phyloP scores from a whole-genome alignment of 2,329 filamentous ascomycete species.

The Talaromyces pinophilus region DNA sequence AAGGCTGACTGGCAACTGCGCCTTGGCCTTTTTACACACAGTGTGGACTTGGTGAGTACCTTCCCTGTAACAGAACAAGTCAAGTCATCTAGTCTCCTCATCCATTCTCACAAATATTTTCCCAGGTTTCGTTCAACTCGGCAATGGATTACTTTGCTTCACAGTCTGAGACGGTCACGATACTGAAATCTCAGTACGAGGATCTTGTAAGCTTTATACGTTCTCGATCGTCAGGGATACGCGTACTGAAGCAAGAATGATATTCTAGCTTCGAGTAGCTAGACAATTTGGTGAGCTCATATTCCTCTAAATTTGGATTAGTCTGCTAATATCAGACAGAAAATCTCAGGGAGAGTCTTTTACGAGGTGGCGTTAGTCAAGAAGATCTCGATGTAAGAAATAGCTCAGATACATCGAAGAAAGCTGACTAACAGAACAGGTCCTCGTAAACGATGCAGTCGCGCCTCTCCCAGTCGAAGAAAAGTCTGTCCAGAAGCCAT shows the following conservation, averaged over 20 bases:
- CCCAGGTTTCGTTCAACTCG: neutral
- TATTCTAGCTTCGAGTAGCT: conserved; percentile 30
- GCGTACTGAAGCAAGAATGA: neutral
- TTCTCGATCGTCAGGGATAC: neutral
- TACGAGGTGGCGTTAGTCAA: conserved; percentile 52
- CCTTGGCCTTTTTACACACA: neutral
- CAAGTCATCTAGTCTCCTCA: neutral
- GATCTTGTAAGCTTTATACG: conserved; percentile 51
- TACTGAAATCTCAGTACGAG: conserved; percentile 64
- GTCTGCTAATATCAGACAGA: conserved; percentile 34
- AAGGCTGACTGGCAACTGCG: neutral
- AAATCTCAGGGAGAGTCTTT: conserved; percentile 51
- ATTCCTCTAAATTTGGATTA: neutral
- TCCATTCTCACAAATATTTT: neutral
- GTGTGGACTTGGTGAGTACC: conserved; percentile 5
- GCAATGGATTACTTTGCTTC: neutral
- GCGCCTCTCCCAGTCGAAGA: neutral
- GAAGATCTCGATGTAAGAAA: conserved; percentile 51
- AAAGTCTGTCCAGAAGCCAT: neutral
- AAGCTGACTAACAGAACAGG: neutral
- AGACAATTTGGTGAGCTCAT: conserved; percentile 33
- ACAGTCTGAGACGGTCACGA: conserved; percentile 49
- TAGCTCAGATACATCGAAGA: neutral
- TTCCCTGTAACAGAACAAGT: neutral
- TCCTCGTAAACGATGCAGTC: conserved; percentile 13